phyloP scores from a whole-genome alignment of 2,329 filamentous ascomycete genomes.

The Talaromyces piceae region DNA sequence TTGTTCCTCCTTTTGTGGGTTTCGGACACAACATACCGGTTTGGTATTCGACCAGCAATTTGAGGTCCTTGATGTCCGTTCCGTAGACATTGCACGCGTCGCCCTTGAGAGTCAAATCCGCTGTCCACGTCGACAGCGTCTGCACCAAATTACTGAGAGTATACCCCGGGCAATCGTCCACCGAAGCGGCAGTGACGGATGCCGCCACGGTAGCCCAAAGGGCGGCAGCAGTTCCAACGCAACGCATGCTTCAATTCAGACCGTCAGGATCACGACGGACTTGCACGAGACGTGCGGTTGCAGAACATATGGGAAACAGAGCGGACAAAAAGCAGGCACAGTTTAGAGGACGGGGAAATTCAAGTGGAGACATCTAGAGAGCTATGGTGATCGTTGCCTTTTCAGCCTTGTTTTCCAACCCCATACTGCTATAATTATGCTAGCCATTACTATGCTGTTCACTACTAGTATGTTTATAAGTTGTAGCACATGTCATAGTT shows the following conservation, averaged over 20 bases:
- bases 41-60: slow-evolving; percentile 55
- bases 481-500: no score
- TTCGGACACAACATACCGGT: slow-evolving; percentile 16
- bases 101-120: slow-evolving; percentile 62
- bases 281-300: no score
- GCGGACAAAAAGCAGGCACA: no score
- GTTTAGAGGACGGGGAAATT: no score
- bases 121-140: slow-evolving; percentile 36
- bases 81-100: slow-evolving; percentile 55
- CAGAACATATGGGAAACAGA: no score
- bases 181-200: not conserved
- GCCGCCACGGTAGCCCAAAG: not conserved
- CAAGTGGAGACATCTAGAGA: no score
- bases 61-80: slow-evolving; percentile 49
- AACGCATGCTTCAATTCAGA: not conserved
- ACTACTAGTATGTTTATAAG: no score
- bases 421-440: no score
- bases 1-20: not conserved
- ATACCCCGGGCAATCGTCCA: slow-evolving; percentile 31
- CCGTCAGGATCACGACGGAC: no score
- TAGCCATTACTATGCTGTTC: no score
- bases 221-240: not conserved
- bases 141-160: slow-evolving; percentile 26
- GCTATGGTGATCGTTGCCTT: no score
- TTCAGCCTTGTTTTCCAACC: no score